phyloP scores from a whole-genome alignment of 139 green algal genomes.

The Micractinium conductrix region DNA sequence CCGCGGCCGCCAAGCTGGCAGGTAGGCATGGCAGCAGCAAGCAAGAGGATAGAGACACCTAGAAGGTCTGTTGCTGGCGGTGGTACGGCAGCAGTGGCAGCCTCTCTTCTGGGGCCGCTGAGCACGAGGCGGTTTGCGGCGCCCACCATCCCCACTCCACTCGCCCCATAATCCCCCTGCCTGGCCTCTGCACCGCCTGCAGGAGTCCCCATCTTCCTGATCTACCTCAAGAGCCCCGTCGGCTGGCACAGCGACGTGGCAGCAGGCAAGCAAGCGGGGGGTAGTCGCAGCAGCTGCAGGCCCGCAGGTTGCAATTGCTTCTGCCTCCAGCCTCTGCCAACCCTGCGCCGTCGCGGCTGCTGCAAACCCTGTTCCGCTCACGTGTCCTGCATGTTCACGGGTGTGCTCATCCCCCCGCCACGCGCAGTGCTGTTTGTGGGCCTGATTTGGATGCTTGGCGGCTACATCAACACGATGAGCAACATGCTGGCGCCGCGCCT shows the following conservation, averaged over 20 bases:
- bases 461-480: constrained; percentile 74
- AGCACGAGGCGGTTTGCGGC: too few relatives aligned
- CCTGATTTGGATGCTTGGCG: constrained; percentile 65
- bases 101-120: neutral
- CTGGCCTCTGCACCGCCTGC: neutral
- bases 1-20: constrained; percentile 42
- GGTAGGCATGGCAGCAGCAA: neutral
- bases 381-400: too few relatives aligned
- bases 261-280: too few relatives aligned
- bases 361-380: too few relatives aligned
- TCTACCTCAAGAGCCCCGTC: constrained; percentile 67
- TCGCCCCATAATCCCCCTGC: too few relatives aligned
- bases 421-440: constrained; percentile 45
- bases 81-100: neutral
- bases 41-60: too few relatives aligned
- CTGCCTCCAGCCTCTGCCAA: neutral
- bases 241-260: constrained; percentile 58
- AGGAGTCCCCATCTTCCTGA: constrained; percentile 58
- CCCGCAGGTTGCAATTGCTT: neutral
- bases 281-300: too few relatives aligned
- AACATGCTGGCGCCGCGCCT: constrained; percentile 74
- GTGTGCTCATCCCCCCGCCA: neutral
- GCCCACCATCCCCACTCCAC: too few relatives aligned
- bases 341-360: too few relatives aligned
- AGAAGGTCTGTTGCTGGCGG: too few relatives aligned